phyloP scores from a whole-genome alignment of 192 early-diverging fungal genomes.

The Linderina pennispora region DNA sequence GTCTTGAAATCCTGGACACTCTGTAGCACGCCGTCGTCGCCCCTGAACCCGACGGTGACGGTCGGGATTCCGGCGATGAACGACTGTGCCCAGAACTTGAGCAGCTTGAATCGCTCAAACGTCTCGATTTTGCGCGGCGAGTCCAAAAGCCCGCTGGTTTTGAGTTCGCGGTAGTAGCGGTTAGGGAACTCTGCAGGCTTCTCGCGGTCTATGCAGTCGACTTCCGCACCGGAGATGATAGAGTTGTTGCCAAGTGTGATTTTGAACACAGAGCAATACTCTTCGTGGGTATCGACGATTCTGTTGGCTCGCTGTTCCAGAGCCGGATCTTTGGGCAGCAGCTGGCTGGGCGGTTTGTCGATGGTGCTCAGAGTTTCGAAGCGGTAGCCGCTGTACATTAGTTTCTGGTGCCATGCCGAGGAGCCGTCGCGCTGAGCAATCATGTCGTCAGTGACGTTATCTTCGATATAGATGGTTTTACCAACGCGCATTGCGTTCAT shows the following conservation, averaged over 20 bases:
- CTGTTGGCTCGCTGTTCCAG: background rate
- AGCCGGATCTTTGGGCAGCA: slow-evolving; percentile 9
- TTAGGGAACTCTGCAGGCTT: slow-evolving; percentile 47
- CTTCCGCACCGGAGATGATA: slow-evolving; percentile 85
- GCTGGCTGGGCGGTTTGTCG: slow-evolving; percentile 44
- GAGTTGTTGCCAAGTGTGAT: slow-evolving; percentile 63
- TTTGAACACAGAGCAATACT: slow-evolving; percentile 85
- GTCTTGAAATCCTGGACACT: slow-evolving; percentile 64
- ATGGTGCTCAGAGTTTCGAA: slow-evolving; percentile 79
- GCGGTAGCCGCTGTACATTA: slow-evolving; percentile 86
- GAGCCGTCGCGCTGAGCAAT: slow-evolving; percentile 25
- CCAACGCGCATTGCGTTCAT: slow-evolving; percentile 62
- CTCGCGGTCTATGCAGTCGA: slow-evolving; percentile 73
- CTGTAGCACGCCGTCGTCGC: slow-evolving; percentile 56
- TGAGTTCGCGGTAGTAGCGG: slow-evolving; percentile 78
- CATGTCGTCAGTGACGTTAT: slow-evolving; percentile 50
- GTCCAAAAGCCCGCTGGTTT: slow-evolving; percentile 51
- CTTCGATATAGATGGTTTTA: slow-evolving; percentile 72
- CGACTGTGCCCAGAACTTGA: slow-evolving; percentile 92
- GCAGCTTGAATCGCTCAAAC: slow-evolving; percentile 72
- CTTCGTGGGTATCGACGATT: slow-evolving; percentile 73
- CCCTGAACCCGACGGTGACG: slow-evolving; percentile 81
- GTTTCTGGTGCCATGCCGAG: slow-evolving; percentile 53
- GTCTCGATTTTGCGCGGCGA: slow-evolving; percentile 48
- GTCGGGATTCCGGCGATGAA: slow-evolving; percentile 81